These are phyloP conservation scores for Aspergillus pseudonomiae DNA, from an alignment of 2,329 filamentous ascomycete species.

Conservation along the genomic window DNA sequence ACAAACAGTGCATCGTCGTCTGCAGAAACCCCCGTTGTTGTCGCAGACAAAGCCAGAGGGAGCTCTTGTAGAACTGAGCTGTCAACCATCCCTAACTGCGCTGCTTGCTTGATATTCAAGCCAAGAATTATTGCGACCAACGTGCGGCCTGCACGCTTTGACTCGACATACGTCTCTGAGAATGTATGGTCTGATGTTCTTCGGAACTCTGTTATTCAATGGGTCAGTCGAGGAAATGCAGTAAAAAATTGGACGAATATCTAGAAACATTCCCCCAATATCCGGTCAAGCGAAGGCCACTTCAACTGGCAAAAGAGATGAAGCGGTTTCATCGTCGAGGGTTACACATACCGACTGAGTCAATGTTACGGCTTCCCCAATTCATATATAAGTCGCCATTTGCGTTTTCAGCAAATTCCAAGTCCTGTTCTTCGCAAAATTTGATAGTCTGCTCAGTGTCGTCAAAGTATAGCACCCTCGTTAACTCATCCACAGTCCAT, in stretches of 20 bases:
- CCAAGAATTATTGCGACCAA: conserved; percentile 62
- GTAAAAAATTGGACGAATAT: background rate
- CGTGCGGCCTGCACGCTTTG: conserved; percentile 59
- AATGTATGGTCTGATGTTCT: conserved; percentile 56
- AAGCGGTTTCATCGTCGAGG: conserved; percentile 21
- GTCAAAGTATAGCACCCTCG: conserved; percentile 58
- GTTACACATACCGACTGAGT: conserved; percentile 50
- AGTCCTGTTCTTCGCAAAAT: conserved; percentile 58
- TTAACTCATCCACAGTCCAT: conserved; percentile 59
- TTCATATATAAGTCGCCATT: conserved; percentile 56
- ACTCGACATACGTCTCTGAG: conserved; percentile 59
- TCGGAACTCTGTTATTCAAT: conserved; percentile 39
- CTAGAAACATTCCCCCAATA: background rate
- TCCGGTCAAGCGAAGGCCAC: conserved; percentile 4
- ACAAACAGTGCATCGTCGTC: conserved; percentile 44
- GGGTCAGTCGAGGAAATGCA: conserved; percentile 20
- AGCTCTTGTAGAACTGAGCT: conserved; percentile 38
- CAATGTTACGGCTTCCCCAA: conserved; percentile 48
- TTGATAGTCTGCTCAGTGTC: conserved; percentile 54
- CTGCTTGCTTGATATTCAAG: conserved; percentile 56
- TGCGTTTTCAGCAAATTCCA: conserved; percentile 52
- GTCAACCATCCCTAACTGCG: conserved; percentile 53
- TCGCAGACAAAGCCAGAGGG: conserved; percentile 22
- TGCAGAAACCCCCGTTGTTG: conserved; percentile 31
- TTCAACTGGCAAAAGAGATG: conserved; percentile 14